Evolutionary conservation across 2,329 filamentous ascomycete genomes (phyloP), one percentile per base, ranked within the genome.

Genomic region (Cercospora sojina): DNA sequence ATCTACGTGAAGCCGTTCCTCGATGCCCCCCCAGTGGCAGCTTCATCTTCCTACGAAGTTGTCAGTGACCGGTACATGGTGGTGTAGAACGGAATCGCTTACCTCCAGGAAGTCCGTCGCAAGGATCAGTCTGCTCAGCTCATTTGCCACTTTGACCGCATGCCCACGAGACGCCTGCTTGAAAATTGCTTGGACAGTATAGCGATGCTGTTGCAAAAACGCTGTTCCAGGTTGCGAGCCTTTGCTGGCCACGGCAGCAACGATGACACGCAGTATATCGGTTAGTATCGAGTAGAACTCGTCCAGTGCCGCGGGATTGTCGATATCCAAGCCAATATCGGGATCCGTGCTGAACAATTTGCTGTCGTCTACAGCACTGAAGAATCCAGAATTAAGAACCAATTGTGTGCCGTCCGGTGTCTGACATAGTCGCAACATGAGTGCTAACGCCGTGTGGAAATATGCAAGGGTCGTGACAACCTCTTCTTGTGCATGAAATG

Each of bases 321-420:
- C 85, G 64, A 89, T 86, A 71, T 91, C 87, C 65, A 93, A 88
- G 67, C 96, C 93, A 63, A 99, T 88, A 78, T 99, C 95, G 0
- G 95, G 95, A 77, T 99, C 95, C 12, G 91, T 91, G 8, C 88
- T 84, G 77, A 98, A 99, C 23, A 98, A 85, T n/a, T 88, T 87
- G 0, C 93, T 96, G 64, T 90, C 87, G 69, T 91, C 90, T 29
- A 98, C 82, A 0, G 91, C 86, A 53, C 89, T 86, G 81, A 99
- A 94, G 5, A 99, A 85, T 68, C 94, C 94, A 8, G 92, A 91
- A 74, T 96, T 93, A 49, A 98, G 84, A n/a, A 97, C 88, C 69
- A 92, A 88, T 65, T 90, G 90, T 56, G 95, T 93, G 29, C 95
- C 96, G n/a, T 86, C 82, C 65, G 91, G 89, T 1, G 90, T 94